A percentile compares a stretch with the other conserved stretches of the same genome.
Conservation (phyloP, 768 basidiomycete species). For the Clathrus columnatus region DNA sequence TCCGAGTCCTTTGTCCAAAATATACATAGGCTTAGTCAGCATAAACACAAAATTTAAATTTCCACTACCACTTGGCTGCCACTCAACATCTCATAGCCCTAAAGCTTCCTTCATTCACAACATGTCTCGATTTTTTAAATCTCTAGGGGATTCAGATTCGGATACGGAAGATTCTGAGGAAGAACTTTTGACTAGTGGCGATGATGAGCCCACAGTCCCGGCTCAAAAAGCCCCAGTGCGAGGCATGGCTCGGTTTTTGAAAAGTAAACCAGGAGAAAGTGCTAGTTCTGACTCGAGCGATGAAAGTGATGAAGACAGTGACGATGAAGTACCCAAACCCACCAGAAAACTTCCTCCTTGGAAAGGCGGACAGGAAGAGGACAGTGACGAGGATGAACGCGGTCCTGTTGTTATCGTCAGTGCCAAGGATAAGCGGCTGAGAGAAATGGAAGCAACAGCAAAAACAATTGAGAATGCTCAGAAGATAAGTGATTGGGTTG, state of each 20-base stretch:
- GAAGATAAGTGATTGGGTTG: slow-evolving; percentile 96
- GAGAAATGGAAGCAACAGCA: slow-evolving; percentile 90
- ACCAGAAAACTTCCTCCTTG: slow-evolving; percentile 28
- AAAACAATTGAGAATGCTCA: slow-evolving; percentile 89
- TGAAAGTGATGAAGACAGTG: slow-evolving; percentile 45
- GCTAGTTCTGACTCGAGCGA: slow-evolving; percentile 44
- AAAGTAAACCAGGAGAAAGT: slow-evolving; percentile 41
- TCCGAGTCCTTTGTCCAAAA: too few species aligned
- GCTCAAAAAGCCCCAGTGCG: slow-evolving; percentile 37
- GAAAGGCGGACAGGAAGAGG: slow-evolving; percentile 37
- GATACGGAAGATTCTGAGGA: slow-evolving; percentile 51
- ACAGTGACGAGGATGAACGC: slow-evolving; percentile 54
- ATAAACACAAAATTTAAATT: background rate
- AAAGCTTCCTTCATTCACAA: slow-evolving; percentile 7
- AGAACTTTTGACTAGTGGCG: slow-evolving; percentile 66
- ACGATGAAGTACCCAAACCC: slow-evolving; percentile 28
- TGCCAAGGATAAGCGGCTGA: slow-evolving; percentile 85
- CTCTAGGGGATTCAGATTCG: slow-evolving; percentile 74
- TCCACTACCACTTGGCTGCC: background rate
- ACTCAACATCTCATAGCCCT: background rate
- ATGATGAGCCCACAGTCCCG: slow-evolving; percentile 51
- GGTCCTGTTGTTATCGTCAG: slow-evolving; percentile 68
- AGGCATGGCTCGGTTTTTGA: slow-evolving; percentile 74
- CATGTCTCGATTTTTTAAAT: slow-evolving; percentile 89
- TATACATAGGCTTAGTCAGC: background rate